These are phyloP conservation scores for Stenocarpella maydis DNA, from an alignment of 2,329 filamentous ascomycete species.

Conservation along the genomic window DNA sequence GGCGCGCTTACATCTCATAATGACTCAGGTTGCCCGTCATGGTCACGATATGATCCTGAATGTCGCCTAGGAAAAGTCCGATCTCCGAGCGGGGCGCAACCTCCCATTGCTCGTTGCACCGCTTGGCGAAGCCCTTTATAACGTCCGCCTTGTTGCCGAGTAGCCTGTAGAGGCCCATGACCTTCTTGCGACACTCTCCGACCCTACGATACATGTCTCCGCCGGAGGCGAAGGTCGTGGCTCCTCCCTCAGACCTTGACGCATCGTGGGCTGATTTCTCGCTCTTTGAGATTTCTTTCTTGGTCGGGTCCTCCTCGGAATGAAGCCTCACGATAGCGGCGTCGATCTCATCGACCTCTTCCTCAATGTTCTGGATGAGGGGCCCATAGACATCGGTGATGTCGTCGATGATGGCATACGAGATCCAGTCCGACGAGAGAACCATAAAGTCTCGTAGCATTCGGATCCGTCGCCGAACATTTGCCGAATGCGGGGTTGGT, in stretches of 20 bases:
- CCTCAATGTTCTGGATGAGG: slow-evolving; percentile 89
- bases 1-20: slow-evolving; percentile 83
- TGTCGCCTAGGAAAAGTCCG: slow-evolving; percentile 96
- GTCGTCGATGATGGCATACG: slow-evolving; percentile 96
- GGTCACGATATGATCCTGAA: slow-evolving; percentile 98
- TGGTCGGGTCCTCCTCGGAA: slow-evolving; percentile 58
- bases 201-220: slow-evolving; percentile 91
- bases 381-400: slow-evolving; percentile 97
- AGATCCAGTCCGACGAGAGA: slow-evolving; percentile 95
- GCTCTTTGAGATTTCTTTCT: slow-evolving; percentile 46
- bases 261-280: slow-evolving; percentile 45
- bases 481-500: slow-evolving; percentile 94
- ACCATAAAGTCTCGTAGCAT: slow-evolving; percentile 95
- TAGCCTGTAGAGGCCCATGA: slow-evolving; percentile 93
- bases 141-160: slow-evolving; percentile 98
- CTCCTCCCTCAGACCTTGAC: slow-evolving; percentile 51
- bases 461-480: slow-evolving; percentile 90
- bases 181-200: slow-evolving; percentile 93
- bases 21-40: slow-evolving; percentile 97
- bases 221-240: slow-evolving; percentile 56
- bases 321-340: slow-evolving; percentile 88
- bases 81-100: slow-evolving; percentile 95
- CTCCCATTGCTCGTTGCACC: slow-evolving; percentile 98
- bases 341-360: slow-evolving; percentile 97
- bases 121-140: slow-evolving; percentile 98